Conservation (phyloP, 2,329 filamentous ascomycete genomes). For the Arthrobotrys musiformis region DNA sequence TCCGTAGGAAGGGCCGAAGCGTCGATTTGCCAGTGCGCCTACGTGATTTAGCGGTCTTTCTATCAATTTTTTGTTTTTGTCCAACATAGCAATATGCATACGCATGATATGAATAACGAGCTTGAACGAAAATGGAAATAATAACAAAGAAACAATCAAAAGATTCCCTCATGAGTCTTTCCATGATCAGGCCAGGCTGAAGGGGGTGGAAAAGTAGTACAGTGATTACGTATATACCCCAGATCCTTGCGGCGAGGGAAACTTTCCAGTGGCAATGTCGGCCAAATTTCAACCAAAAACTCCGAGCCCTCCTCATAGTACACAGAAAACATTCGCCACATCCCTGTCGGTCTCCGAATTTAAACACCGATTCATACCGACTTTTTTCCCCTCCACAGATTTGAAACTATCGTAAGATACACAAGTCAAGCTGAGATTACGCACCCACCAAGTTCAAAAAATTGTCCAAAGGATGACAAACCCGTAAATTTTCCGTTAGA, state of each 20-base stretch:
- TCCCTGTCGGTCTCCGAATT: slow-evolving; percentile 20
- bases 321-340: slow-evolving; percentile 19
- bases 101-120: not conserved
- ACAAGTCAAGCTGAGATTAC: not conserved
- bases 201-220: not conserved
- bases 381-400: slow-evolving; percentile 13
- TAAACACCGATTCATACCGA: slow-evolving; percentile 41
- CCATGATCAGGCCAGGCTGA: not conserved
- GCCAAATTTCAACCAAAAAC: not conserved
- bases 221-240: slow-evolving; percentile 2
- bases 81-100: not conserved
- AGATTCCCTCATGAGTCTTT: not conserved
- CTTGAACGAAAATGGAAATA: slow-evolving; percentile 2
- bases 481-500: slow-evolving; percentile 46
- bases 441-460: not conserved
- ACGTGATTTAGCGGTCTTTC: not conserved
- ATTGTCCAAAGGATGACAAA: not conserved
- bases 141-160: not conserved
- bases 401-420: slow-evolving; percentile 8
- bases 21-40: not conserved
- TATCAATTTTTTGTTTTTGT: not conserved
- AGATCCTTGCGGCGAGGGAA: slow-evolving; percentile 20
- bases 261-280: slow-evolving; percentile 31
- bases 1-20: not conserved
- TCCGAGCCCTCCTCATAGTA: not conserved